Base-by-base conservation (phyloP, 179 eudicot species). In the Spinacia oleracea region DNA sequence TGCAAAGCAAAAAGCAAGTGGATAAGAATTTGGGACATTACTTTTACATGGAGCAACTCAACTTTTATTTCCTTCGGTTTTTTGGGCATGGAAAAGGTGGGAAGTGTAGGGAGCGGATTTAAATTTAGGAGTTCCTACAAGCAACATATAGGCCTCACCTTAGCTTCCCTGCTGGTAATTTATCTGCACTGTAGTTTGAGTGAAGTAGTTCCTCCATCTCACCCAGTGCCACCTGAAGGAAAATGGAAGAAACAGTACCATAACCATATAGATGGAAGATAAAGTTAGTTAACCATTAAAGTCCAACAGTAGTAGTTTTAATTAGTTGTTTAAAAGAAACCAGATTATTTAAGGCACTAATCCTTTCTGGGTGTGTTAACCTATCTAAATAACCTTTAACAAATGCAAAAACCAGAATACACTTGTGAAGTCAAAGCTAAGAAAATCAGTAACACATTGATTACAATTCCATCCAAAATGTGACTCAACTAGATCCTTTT, bases 121-220 rank as follows among this genome's bases (percentile, higher is more conserved):
- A 21, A n/a, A 31, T 23, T 4, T 46, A 25, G 55, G 62, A 18
- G 27, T 65, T 34, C 14, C 34, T 32, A 65, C 43, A 72, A 74
- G 71, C 21, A 43, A 45, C 15, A 59, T 50, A 76, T 43, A 7
- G 29, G 67, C 34, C 75, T 51, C 59, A 96, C 98, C 99, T 96
- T 72, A 96, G 87, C 86, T 94, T 94, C 80, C 99, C 98, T 62
- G 86, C 56, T 69, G 99, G 99, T 84, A 96, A 84, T 65, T 94
- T 83, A 85, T 96, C 97, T 60, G 99, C 99, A 85, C 91, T 50
- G 74, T 90, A 90, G 3, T 96, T 83, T 71, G 98, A 89, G 46
- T 78, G 25, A 15, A 55, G 85, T 73, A 94, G 92, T 84, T 96
- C 98, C 48, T 88, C 89, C 97, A 94, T 96, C 77, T 96, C 97